Conservation (phyloP, 179 eudicot genomes). For the Carnegiea gigantea region DNA sequence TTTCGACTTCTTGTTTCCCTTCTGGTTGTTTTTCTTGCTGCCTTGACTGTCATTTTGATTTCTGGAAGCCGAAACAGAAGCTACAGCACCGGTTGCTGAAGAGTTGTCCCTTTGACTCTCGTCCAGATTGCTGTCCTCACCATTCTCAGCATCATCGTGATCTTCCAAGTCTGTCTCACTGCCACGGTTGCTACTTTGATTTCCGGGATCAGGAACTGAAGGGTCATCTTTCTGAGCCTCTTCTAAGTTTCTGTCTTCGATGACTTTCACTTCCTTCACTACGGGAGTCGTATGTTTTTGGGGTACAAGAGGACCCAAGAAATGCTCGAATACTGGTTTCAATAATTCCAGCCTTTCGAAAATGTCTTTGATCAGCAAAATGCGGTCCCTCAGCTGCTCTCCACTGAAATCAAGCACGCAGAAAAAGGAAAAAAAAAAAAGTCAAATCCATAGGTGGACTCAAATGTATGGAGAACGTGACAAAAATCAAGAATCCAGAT, state of each 20-base stretch:
- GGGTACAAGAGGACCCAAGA: slow-evolving; percentile 23
- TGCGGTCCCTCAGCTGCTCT: slow-evolving; percentile 23
- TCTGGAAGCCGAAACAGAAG: background rate
- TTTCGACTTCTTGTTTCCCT: slow-evolving; percentile 22
- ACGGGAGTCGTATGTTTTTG: background rate
- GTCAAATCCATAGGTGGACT: too few species aligned
- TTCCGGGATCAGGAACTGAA: background rate
- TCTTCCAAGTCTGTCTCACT: too few species aligned
- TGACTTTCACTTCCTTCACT: background rate
- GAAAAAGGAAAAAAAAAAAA: background rate
- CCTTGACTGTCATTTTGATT: slow-evolving; percentile 11
- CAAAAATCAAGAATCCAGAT: background rate
- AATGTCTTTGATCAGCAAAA: slow-evolving; percentile 26
- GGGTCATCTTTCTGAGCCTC: background rate
- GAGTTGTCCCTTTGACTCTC: slow-evolving; percentile 10
- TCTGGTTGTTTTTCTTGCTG: slow-evolving; percentile 21
- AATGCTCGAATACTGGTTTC: slow-evolving; percentile 23
- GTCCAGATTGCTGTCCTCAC: background rate
- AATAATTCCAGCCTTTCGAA: slow-evolving; percentile 22
- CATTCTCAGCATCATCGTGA: background rate
- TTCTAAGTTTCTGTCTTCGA: too few species aligned
- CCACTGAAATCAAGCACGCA: slow-evolving; percentile 18
- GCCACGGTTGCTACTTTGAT: background rate
- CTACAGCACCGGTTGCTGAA: background rate
- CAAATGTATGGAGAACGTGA: too few species aligned